These are phyloP conservation scores for Boletus holoroseus DNA, from an alignment of 1,284 basidiomycete species.

Conservation along the genomic window DNA sequence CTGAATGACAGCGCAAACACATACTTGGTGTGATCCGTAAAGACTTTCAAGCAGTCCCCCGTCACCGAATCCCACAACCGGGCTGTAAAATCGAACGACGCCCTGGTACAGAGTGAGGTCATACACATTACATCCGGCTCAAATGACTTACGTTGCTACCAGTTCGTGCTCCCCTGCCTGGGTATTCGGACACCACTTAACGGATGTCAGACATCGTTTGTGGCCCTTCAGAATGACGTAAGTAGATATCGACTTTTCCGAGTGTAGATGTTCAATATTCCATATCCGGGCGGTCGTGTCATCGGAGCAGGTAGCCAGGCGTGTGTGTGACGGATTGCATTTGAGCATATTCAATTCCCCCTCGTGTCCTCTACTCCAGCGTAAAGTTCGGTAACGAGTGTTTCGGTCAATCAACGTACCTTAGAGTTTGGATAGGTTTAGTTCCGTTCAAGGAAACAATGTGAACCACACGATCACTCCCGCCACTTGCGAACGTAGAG, in stretches of 20 bases:
- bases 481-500: slow-evolving; percentile 65
- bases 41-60: slow-evolving; percentile 64
- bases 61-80: slow-evolving; percentile 74
- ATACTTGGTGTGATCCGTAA: slow-evolving; percentile 61
- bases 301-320: slow-evolving; percentile 75
- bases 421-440: slow-evolving; percentile 51
- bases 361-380: slow-evolving; percentile 54
- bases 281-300: slow-evolving; percentile 74
- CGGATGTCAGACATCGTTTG: slow-evolving; percentile 56
- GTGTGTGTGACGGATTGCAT: slow-evolving; percentile 58
- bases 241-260: slow-evolving; percentile 23
- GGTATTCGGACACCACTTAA: slow-evolving; percentile 65
- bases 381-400: slow-evolving; percentile 10
- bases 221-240: slow-evolving; percentile 58
- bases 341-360: slow-evolving; percentile 78
- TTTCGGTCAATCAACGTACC: slow-evolving; percentile 38
- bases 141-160: slow-evolving; percentile 59
- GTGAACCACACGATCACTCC: slow-evolving; percentile 62
- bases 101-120: slow-evolving; percentile 37
- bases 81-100: slow-evolving; percentile 71
- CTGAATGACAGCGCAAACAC: slow-evolving; percentile 65
- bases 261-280: slow-evolving; percentile 43
- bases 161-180: slow-evolving; percentile 47
- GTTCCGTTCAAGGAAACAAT: slow-evolving; percentile 51
- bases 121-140: not conserved